Evolutionary conservation across 2,329 filamentous ascomycete species (phyloP), one percentile per base, ranked within the genome.

Genomic region (Cladorrhinum sp.): DNA sequence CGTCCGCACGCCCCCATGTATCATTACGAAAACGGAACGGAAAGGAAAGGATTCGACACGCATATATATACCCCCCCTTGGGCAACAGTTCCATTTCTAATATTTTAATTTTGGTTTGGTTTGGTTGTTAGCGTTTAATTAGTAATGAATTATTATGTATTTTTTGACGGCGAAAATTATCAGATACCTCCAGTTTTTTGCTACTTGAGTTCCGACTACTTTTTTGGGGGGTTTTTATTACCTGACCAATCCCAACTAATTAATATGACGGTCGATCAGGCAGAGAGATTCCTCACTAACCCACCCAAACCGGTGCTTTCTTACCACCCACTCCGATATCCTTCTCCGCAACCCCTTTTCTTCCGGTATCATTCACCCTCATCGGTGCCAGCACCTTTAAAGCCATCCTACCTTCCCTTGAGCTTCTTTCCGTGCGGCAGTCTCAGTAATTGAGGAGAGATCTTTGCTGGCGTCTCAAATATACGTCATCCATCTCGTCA

Each of bases 341-440:
- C 53, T 46, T 18, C 42, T 9, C 20, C 24, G 24, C 49, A 62
- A 49, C 62, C 55, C 9, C 69, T 36, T 49, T 33, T 58, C 68
- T 42, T 2, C 23, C 57, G 0, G 70, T 69, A 42, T 72, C 70
- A 28, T 66, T 14, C 46, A 4, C 63, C 62, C 10, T 56, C 62
- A 9, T 9, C 67, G 5, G 66, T 67, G 1, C 68, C 68, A n/a
- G 64, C 66, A 1, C 63, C 65, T 49, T 64, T 64, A 28, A 69
- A 69, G 10, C 63, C 64, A n/a, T n/a, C n/a, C n/a, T n/a, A n/a
- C 24, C 68, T 68, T 60, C 71, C 70, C 3, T 51, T 65, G 30
- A 72, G 58, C 52, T 71, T 69, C 67, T 65, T 68, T 10, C 70
- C 70, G 30, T 70, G 66, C 26, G 36, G 80, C 79, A 18, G 42